These are phyloP conservation scores for Trichosanthes truncata DNA, from an alignment of 306 rosid genomes.

Conservation along the genomic window DNA sequence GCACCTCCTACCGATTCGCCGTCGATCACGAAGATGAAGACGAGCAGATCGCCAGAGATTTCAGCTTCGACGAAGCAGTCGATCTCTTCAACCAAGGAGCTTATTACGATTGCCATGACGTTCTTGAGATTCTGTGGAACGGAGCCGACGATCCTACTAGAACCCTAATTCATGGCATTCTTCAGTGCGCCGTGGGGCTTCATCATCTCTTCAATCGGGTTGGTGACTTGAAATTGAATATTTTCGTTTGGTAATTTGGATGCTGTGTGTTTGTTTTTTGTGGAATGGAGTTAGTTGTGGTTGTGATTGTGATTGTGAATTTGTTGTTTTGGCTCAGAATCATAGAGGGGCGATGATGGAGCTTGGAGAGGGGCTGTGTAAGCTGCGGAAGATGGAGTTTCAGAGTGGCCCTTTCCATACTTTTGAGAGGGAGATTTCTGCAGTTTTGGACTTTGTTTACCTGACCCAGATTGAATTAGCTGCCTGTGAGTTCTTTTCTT, in stretches of 20 bases:
- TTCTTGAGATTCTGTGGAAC: slow-evolving; percentile 69
- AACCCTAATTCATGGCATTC: slow-evolving; percentile 76
- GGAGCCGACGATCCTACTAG: slow-evolving; percentile 69
- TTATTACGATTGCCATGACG: slow-evolving; percentile 78
- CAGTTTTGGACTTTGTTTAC: slow-evolving; percentile 62
- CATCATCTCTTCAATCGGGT: slow-evolving; percentile 88
- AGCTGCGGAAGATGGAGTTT: slow-evolving; percentile 72
- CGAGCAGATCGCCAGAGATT: slow-evolving; percentile 22
- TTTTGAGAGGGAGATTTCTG: slow-evolving; percentile 76
- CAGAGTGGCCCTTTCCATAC: slow-evolving; percentile 53
- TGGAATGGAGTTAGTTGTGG: neutral
- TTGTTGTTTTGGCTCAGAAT: slow-evolving; percentile 33
- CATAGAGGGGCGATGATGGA: slow-evolving; percentile 97
- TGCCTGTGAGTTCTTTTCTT: slow-evolving; percentile 54
- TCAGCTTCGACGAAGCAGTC: slow-evolving; percentile 60
- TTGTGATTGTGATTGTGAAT: neutral
- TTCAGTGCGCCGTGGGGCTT: slow-evolving; percentile 88
- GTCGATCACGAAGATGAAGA: slow-evolving; percentile 17
- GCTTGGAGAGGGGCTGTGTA: slow-evolving; percentile 81
- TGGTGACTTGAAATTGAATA: neutral
- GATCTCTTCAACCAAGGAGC: slow-evolving; percentile 46
- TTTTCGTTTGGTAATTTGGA: neutral
- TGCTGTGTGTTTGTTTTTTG: neutral
- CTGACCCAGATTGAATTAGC: slow-evolving; percentile 90
- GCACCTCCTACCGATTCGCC: slow-evolving; percentile 21